Percentiles rank a stretch among this genome's conserved stretches.
Evolutionary conservation across 2,329 filamentous ascomycete genomes (phyloP).

Genomic region (Neonectria neomacrospora): DNA sequence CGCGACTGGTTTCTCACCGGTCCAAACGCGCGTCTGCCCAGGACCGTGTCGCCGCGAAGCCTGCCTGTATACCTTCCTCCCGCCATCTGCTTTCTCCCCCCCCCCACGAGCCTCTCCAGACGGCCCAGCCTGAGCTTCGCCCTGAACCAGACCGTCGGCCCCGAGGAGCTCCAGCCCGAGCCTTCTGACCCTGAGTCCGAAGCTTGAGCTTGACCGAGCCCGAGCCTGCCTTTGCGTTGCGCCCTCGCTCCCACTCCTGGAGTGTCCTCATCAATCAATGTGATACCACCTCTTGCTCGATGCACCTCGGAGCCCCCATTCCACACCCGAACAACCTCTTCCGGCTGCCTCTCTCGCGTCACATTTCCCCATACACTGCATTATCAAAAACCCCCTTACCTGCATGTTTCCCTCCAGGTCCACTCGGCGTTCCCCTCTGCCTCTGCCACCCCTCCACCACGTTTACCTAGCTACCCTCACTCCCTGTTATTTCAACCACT

Average conservation of each 20-base stretch:
- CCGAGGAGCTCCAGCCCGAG: conserved; percentile 28
- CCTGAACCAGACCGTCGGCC: conserved; percentile 30
- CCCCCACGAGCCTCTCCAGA: conserved; percentile 3
- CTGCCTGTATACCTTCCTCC: conserved; percentile 11
- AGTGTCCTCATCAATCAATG: conserved; percentile 49
- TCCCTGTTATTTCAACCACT: conserved; percentile 49
- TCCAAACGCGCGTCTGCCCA: conserved; percentile 36
- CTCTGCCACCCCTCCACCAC: conserved; percentile 50
- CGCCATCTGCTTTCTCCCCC: conserved; percentile 1
- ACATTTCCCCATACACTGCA: conserved; percentile 48
- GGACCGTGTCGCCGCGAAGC: conserved; percentile 35
- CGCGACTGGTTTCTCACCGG: conserved; percentile 19
- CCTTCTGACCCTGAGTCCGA: conserved; percentile 10
- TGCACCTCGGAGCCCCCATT: conserved; percentile 49
- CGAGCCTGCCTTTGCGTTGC: conserved; percentile 15
- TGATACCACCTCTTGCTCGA: conserved; percentile 50
- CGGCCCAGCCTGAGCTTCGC: conserved; percentile 31
- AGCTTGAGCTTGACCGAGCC: conserved; percentile 28
- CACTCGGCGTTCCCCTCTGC: conserved; percentile 52
- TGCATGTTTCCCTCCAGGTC: conserved; percentile 60
- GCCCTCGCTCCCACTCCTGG: conserved; percentile 43
- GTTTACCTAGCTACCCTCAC: conserved; percentile 44
- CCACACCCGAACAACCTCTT: conserved; percentile 44
- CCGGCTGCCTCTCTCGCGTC: conserved; percentile 46
- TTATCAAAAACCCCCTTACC: conserved; percentile 54